Base-by-base conservation (phyloP, 495 filamentous ascomycete genomes). In the Aspergillus bridgeri region DNA sequence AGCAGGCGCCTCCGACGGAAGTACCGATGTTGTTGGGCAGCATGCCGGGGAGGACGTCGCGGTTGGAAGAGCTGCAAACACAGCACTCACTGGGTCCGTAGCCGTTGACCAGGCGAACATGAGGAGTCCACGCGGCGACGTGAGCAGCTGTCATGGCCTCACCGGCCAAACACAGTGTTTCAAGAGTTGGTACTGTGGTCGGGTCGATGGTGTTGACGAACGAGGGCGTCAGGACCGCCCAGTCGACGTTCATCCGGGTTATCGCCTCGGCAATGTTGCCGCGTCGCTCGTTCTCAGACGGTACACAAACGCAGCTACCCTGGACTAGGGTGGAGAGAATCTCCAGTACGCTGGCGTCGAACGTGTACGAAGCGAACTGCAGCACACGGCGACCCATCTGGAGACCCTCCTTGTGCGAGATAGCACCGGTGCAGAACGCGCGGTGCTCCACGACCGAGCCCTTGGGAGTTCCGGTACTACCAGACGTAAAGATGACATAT, bases 1-100 rank as follows among this genome's bases (percentile, higher is more conserved):
- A 79, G 19, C 60, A 65, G 8, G 54, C 54, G 21, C 57, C 51
- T 11, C 63, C 65, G 38, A 58, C 47, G 20, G 57, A 13, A 38
- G 46, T 29, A 19, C 53, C 56, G 25, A 66, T 58, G 42, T 64
- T 38, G 38, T 48, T 48, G 19, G 44, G 43, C 0, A 38, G 21
- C 3, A 48, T 60, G 9, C 50, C 57, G n/a, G 45, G 47, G 11
- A 27, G 18, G 13, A 59, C 52, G 3, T 24, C 33, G 5, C 33
- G 20, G 33, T 52, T 51, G 6, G 56, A 48, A 2, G 54, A 57
- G 17, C 43, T 53, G 29, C 53, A 58, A 17, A 59, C 54, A 24
- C 60, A 56, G 60, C 70, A 77, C 61, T 85, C 83, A 5, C 69
- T 69, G 0, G 84, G 84, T 0, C 84, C 84, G 63, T 87, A 87